Evolutionary conservation across 1,284 basidiomycete species (phyloP).

Genomic region (Puccinia coronata): DNA sequence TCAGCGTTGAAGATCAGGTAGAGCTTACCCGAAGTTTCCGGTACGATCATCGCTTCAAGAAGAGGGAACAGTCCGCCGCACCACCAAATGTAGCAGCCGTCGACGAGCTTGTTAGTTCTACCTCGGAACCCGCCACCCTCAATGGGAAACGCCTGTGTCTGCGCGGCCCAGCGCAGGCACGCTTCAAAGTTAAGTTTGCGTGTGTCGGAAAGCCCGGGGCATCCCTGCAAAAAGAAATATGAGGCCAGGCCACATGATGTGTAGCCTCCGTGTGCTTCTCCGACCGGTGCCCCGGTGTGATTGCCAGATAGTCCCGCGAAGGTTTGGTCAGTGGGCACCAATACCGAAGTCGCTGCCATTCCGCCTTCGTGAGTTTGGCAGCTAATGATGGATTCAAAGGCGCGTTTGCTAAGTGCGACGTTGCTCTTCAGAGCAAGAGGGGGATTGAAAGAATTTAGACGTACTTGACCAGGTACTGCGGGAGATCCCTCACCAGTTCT

Average conservation of each 20-base stretch:
- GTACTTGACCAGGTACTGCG: slow-evolving; percentile 18
- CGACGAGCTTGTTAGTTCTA: slow-evolving; percentile 94
- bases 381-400: not conserved
- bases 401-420: slow-evolving; percentile 56
- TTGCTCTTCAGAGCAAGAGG: slow-evolving; percentile 66
- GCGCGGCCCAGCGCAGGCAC: slow-evolving; percentile 14
- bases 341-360: slow-evolving; percentile 64
- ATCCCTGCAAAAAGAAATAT: slow-evolving; percentile 66
- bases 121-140: slow-evolving; percentile 92
- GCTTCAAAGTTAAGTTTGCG: slow-evolving; percentile 14
- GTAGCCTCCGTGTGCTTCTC: slow-evolving; percentile 97
- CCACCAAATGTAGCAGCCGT: slow-evolving; percentile 99
- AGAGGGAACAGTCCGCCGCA: slow-evolving; percentile 83
- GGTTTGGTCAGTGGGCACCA: slow-evolving; percentile 64
- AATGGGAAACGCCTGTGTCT: slow-evolving; percentile 74
- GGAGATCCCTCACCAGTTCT: slow-evolving; percentile 67
- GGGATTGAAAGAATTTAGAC: not conserved
- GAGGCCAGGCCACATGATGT: slow-evolving; percentile 87
- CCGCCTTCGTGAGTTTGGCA: slow-evolving; percentile 99
- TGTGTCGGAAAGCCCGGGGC: slow-evolving; percentile 14
- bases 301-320: slow-evolving; percentile 56
- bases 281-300: slow-evolving; percentile 63
- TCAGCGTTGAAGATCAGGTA: not conserved
- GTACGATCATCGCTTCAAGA: slow-evolving; percentile 68
- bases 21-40: slow-evolving; percentile 38